Evolutionary conservation across 208 protist genomes (phyloP).

Genomic region (Trypanosoma lewisi): DNA sequence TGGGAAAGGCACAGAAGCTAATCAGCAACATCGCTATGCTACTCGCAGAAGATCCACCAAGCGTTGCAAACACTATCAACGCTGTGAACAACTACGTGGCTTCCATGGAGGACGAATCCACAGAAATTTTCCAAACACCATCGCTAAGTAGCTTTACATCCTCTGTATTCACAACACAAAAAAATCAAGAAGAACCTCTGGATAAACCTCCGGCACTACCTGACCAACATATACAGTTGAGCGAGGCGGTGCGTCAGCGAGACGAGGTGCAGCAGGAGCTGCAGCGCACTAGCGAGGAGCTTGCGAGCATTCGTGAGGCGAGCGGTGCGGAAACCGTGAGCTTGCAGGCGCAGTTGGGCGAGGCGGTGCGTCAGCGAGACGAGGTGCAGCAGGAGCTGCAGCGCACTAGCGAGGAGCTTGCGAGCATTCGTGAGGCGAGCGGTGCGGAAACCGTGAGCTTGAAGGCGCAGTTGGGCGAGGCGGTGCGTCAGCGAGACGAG

Average conservation of each 20-base stretch:
- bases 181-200: background rate
- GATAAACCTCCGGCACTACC: background rate
- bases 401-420: background rate
- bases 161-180: background rate
- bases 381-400: conserved; percentile 14
- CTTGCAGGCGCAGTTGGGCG: background rate
- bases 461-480: conserved; percentile 7
- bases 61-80: conserved; percentile 1
- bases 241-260: background rate
- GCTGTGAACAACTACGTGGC: background rate
- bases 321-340: too few relatives aligned
- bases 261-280: conserved; percentile 7
- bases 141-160: background rate
- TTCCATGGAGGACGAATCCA: background rate
- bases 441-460: background rate
- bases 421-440: background rate
- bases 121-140: background rate
- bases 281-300: background rate
- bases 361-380: background rate
- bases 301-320: background rate
- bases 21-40: background rate
- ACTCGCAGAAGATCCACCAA: background rate
- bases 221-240: background rate
- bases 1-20: background rate
- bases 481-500: conserved; percentile 19